Conservation (phyloP, 2,329 filamentous ascomycete species). For the Penicillium sp. region DNA sequence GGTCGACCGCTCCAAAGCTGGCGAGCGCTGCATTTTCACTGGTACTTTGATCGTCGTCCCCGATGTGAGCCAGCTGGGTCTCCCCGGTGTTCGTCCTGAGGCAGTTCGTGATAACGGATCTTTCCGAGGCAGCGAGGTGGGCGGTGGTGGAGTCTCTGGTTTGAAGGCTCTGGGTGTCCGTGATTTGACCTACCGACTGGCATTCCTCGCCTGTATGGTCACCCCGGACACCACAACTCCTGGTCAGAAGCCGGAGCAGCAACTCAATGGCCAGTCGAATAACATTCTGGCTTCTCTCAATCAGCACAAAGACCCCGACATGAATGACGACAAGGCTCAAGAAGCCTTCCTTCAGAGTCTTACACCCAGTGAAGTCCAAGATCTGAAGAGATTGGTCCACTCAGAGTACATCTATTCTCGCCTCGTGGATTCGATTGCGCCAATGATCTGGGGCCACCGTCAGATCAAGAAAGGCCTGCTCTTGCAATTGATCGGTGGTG, state of each 20-base stretch:
- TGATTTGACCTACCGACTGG: constrained; percentile 89
- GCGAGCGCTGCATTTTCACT: constrained; percentile 97
- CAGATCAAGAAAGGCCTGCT: constrained; percentile 97
- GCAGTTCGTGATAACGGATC: constrained; percentile 79
- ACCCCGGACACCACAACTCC: constrained; percentile 80
- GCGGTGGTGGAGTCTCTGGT: constrained; percentile 79
- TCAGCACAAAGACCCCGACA: constrained; percentile 65
- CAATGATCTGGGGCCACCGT: constrained; percentile 95
- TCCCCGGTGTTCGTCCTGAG: constrained; percentile 80
- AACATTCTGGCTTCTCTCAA: constrained; percentile 85
- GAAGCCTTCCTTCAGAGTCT: constrained; percentile 82
- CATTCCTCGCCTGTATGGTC: constrained; percentile 97
- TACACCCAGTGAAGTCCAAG: constrained; percentile 81
- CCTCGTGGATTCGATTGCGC: constrained; percentile 88
- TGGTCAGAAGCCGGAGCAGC: constrained; percentile 68
- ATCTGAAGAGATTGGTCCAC: constrained; percentile 89
- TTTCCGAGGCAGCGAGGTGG: constrained; percentile 72
- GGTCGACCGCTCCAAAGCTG: constrained; percentile 93
- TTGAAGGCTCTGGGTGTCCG: constrained; percentile 90
- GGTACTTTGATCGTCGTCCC: constrained; percentile 94
- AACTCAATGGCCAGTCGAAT: constrained; percentile 67
- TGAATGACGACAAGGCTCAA: constrained; percentile 80
- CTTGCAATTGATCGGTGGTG: constrained; percentile 92
- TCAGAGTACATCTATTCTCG: constrained; percentile 92
- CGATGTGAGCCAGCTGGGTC: constrained; percentile 89